Conservation (phyloP, 169 alveolate genomes). For the Cryptosporidium muris region DNA sequence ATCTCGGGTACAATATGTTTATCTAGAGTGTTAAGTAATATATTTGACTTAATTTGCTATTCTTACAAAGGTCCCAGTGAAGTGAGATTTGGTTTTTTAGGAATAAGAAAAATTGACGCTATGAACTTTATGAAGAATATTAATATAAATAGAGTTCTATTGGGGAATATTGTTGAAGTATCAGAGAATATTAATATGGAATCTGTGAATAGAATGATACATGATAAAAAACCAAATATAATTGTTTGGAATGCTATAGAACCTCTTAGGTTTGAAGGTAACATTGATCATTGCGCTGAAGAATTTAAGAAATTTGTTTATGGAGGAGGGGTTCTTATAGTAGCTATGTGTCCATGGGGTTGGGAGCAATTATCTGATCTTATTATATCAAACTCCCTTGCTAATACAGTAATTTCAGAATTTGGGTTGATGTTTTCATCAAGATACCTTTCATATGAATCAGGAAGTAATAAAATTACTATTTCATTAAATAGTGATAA, state of each 20-base stretch:
- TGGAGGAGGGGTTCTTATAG: slow-evolving; percentile 10
- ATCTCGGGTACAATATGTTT: slow-evolving; percentile 11
- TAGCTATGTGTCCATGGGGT: slow-evolving; percentile 69
- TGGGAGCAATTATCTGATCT: slow-evolving; percentile 28
- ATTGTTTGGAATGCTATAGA: slow-evolving; percentile 48
- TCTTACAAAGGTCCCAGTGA: not conserved
- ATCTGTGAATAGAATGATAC: not conserved
- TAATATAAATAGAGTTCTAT: not conserved
- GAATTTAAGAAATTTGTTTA: slow-evolving; percentile 7
- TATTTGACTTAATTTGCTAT: not conserved
- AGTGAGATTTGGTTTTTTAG: slow-evolving; percentile 17
- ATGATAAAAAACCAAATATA: not conserved
- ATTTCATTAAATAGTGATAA: too few species aligned
- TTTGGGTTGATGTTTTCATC: slow-evolving; percentile 42
- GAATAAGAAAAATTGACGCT: slow-evolving; percentile 18
- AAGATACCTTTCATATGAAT: slow-evolving; percentile 6
- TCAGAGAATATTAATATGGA: not conserved
- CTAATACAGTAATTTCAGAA: slow-evolving; percentile 23
- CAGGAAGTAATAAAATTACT: not conserved
- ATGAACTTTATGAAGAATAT: slow-evolving; percentile 4
- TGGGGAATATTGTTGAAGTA: not conserved
- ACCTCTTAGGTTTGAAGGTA: not conserved
- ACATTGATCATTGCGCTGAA: slow-evolving; percentile 1
- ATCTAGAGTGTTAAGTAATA: slow-evolving; percentile 6
- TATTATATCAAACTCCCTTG: slow-evolving; percentile 1